Conservation (phyloP, 371 early-diverging fungal genomes). For the Circinella minor region DNA sequence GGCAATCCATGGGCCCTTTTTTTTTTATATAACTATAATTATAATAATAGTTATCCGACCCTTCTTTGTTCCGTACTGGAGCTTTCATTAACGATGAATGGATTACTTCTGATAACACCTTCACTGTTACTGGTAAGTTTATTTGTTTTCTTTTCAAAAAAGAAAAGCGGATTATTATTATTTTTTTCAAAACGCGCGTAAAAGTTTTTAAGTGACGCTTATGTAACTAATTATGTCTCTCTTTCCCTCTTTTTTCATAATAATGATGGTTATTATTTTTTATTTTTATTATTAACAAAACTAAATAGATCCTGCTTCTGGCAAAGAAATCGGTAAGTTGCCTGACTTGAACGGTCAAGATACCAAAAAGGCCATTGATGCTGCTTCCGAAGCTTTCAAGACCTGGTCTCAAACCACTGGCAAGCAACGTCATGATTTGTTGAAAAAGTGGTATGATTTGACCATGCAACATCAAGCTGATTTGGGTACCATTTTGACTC, state of each 20-base stretch:
- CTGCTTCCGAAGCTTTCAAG: slow-evolving; percentile 64
- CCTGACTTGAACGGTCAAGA: slow-evolving; percentile 74
- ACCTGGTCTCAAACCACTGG: slow-evolving; percentile 70
- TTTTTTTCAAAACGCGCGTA: background rate
- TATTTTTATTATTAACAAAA: background rate
- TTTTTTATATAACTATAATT: background rate
- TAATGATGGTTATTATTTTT: background rate
- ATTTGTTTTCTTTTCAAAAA: background rate
- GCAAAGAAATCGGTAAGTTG: slow-evolving; percentile 65
- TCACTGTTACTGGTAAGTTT: slow-evolving; percentile 49
- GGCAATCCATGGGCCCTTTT: background rate
- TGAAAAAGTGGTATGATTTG: slow-evolving; percentile 75
- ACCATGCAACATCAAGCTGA: slow-evolving; percentile 74
- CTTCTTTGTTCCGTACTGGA: slow-evolving; percentile 48
- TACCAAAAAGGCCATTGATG: slow-evolving; percentile 61
- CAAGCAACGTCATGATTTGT: slow-evolving; percentile 63
- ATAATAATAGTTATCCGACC: slow-evolving; percentile 53
- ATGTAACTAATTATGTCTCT: background rate
- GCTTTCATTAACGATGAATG: slow-evolving; percentile 65
- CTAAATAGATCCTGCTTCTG: slow-evolving; percentile 70
- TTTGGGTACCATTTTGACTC: slow-evolving; percentile 76
- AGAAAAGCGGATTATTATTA: background rate
- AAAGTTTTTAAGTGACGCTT: background rate
- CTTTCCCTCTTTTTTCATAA: background rate
- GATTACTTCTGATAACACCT: slow-evolving; percentile 47